These are phyloP conservation scores for Asterochloris sp. DNA, from an alignment of 139 green algal genomes.

Conservation along the genomic window DNA sequence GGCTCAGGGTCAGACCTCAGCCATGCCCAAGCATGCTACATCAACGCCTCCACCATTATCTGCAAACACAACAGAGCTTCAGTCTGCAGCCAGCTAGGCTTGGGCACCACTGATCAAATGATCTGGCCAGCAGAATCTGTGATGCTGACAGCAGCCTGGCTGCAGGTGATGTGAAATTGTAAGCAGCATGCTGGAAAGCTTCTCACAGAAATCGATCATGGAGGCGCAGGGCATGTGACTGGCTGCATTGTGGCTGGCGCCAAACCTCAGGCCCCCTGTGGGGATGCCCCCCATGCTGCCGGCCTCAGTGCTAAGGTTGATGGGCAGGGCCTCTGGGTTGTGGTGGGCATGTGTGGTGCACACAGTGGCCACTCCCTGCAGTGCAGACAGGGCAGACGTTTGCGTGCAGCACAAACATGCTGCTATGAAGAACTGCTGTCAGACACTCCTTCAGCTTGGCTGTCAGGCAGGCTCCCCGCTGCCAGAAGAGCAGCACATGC, in stretches of 20 bases:
- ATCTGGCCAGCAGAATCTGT: no score
- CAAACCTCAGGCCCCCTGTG: conserved; percentile 35
- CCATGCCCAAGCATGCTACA: conserved; percentile 41
- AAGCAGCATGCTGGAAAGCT: no score
- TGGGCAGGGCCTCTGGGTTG: conserved; percentile 24
- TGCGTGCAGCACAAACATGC: neutral
- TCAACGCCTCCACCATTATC: conserved; percentile 49
- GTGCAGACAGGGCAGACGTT: neutral
- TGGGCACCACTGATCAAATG: no score
- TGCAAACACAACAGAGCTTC: conserved; percentile 11
- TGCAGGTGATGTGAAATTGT: no score
- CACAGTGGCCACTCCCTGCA: conserved; percentile 40
- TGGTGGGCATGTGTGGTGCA: conserved; percentile 31
- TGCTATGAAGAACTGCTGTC: neutral
- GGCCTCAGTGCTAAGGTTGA: conserved; percentile 38
- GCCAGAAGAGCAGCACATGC: no score
- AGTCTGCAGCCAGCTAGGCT: no score
- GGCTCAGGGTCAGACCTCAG: conserved; percentile 25
- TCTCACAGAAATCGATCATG: conserved; percentile 43
- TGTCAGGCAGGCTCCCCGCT: no score
- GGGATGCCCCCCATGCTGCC: conserved; percentile 45
- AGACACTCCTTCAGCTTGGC: no score
- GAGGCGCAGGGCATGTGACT: conserved; percentile 19
- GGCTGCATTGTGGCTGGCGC: conserved; percentile 29
- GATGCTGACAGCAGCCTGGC: no score